Conservation (phyloP, 169 alveolate species). For the Eimeria acervulina region DNA sequence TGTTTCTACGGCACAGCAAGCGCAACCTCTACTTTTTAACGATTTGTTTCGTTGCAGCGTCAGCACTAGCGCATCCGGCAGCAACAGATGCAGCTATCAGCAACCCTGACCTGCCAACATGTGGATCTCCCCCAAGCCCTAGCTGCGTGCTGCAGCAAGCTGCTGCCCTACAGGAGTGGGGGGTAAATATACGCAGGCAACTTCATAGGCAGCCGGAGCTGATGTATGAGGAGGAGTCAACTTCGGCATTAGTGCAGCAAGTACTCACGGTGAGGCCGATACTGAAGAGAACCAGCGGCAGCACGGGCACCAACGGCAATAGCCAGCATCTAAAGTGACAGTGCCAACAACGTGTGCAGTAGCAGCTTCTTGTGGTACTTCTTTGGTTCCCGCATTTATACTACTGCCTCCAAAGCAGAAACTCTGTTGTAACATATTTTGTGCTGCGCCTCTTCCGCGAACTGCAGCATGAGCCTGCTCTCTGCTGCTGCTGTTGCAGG, state of each 20-base stretch:
- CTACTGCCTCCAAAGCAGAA: not conserved
- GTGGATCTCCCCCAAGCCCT: conserved; percentile 23
- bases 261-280: conserved; percentile 67
- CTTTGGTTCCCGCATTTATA: not conserved
- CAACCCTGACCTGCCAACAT: conserved; percentile 27
- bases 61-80: not conserved
- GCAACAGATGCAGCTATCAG: conserved; percentile 17
- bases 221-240: conserved; percentile 73
- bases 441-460: not conserved
- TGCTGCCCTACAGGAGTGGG: conserved; percentile 57
- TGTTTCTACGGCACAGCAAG: not conserved
- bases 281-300: not conserved
- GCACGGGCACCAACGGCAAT: not conserved
- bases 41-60: not conserved
- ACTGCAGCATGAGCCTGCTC: not conserved
- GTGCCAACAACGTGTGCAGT: not conserved
- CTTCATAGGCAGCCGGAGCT: conserved; percentile 82
- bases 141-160: conserved; percentile 75
- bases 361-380: conserved; percentile 12
- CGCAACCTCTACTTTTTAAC: not conserved
- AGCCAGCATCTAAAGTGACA: not conserved
- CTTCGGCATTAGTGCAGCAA: conserved; percentile 80
- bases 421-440: not conserved
- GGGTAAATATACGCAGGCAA: conserved; percentile 73
- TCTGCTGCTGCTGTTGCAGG: conserved; percentile 57